Percentiles rank a stretch among this genome's conserved stretches.
Conservation (phyloP, 2,329 filamentous ascomycete species). For the Aspergillus amoenus region DNA sequence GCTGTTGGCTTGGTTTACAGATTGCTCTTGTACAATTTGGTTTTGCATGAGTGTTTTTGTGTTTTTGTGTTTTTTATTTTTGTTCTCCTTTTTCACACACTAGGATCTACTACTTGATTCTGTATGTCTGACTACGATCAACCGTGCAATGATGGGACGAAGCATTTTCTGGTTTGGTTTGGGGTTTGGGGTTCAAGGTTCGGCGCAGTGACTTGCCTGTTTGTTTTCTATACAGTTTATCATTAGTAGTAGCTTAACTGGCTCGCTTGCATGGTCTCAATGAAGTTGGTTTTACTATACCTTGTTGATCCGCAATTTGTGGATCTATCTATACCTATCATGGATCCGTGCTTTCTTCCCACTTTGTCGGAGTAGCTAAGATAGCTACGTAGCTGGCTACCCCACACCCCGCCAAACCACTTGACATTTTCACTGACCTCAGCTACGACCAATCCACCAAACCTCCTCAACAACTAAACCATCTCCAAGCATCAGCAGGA, state of each 20-base stretch:
- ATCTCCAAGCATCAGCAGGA: not conserved
- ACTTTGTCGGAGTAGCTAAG: not conserved
- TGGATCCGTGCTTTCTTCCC: not conserved
- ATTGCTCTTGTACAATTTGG: not conserved
- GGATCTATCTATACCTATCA: not conserved
- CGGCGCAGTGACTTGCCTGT: not conserved
- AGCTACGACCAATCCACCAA: not conserved
- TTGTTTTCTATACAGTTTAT: not conserved
- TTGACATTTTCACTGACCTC: not conserved
- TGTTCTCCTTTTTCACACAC: not conserved
- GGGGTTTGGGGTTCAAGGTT: not conserved
- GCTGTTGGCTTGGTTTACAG: not conserved
- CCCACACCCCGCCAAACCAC: slow-evolving; percentile 4
- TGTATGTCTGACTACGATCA: slow-evolving; percentile 9
- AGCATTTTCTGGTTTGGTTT: slow-evolving; percentile 8
- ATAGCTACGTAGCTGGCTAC: not conserved
- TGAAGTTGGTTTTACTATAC: not conserved
- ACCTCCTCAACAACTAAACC: not conserved
- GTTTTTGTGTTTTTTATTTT: not conserved
- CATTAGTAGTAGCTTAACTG: not conserved
- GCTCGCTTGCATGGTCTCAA: not conserved
- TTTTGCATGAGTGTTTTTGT: not conserved
- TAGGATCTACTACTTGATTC: not conserved
- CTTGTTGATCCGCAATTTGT: not conserved
- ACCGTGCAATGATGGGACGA: slow-evolving; percentile 12